A percentile compares a stretch with the other conserved stretches of the same genome.
These are phyloP conservation scores for Alternaria atra DNA, from an alignment of 2,329 filamentous ascomycete genomes.

Conservation along the genomic window DNA sequence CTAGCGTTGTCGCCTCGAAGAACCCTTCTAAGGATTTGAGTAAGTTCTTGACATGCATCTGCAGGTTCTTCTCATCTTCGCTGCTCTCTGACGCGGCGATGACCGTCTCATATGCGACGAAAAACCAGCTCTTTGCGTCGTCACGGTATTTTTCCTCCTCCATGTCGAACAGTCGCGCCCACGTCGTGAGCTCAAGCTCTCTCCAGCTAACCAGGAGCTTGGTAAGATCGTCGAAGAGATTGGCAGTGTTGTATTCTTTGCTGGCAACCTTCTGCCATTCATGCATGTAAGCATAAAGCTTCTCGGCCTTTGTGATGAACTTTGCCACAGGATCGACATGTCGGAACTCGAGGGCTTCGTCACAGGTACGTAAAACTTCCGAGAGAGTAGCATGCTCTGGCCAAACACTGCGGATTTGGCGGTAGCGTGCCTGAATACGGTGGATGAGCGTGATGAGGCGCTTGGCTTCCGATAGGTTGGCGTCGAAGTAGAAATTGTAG, in stretches of 20 bases:
- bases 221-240: slow-evolving; percentile 80
- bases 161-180: slow-evolving; percentile 86
- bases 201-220: slow-evolving; percentile 87
- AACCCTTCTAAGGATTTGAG: slow-evolving; percentile 82
- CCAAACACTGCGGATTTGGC: slow-evolving; percentile 70
- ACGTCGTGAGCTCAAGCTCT: slow-evolving; percentile 88
- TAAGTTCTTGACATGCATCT: slow-evolving; percentile 71
- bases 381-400: slow-evolving; percentile 79
- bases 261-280: slow-evolving; percentile 97
- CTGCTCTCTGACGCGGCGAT: slow-evolving; percentile 78
- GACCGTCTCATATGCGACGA: slow-evolving; percentile 90
- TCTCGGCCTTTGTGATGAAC: slow-evolving; percentile 85
- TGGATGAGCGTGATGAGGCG: slow-evolving; percentile 75
- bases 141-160: slow-evolving; percentile 79
- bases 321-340: slow-evolving; percentile 87
- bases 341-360: slow-evolving; percentile 76
- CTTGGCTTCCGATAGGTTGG: slow-evolving; percentile 78
- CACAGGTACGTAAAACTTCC: slow-evolving; percentile 79
- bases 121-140: slow-evolving; percentile 92
- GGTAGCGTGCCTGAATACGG: slow-evolving; percentile 76
- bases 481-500: slow-evolving; percentile 91
- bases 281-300: slow-evolving; percentile 82
- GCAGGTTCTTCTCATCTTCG: slow-evolving; percentile 65
- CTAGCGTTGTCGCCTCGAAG: slow-evolving; percentile 79
- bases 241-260: slow-evolving; percentile 73